A percentile compares a stretch with the other conserved stretches of the same genome.
Conservation (phyloP, 495 filamentous ascomycete species). For the Penicillium odoratum region DNA sequence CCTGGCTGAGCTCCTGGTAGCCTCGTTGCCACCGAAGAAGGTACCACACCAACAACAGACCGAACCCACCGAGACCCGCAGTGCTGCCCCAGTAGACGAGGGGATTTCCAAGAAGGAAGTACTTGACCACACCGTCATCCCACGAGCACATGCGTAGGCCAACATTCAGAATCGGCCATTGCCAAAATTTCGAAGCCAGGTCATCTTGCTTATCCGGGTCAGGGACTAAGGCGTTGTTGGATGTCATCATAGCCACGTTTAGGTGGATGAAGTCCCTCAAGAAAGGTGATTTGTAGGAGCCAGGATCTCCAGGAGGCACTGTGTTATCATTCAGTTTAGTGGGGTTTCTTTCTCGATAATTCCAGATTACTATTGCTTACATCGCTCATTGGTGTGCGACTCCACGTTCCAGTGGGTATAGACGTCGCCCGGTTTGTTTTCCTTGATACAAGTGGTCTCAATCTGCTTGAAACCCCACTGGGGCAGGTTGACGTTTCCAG, state of each 20-base stretch:
- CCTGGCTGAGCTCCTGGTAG: constrained; percentile 75
- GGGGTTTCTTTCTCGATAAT: constrained; percentile 3
- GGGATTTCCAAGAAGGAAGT: constrained; percentile 97
- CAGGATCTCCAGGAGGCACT: constrained; percentile 91
- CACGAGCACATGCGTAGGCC: constrained; percentile 97
- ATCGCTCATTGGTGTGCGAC: constrained; percentile 87
- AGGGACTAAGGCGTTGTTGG: constrained; percentile 96
- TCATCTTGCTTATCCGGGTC: constrained; percentile 99
- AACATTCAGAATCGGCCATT: constrained; percentile 95
- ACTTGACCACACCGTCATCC: constrained; percentile 94
- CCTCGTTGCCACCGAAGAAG: constrained; percentile 94
- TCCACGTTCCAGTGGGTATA: constrained; percentile 99
- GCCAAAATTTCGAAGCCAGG: constrained; percentile 94
- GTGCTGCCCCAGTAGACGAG: constrained; percentile 95
- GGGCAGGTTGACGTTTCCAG: constrained; percentile 93
- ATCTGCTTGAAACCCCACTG: constrained; percentile 99
- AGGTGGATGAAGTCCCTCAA: constrained; percentile 94
- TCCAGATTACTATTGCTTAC: constrained; percentile 55
- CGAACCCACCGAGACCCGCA: constrained; percentile 69
- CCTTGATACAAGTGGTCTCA: constrained; percentile 91
- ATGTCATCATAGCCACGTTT: constrained; percentile 99
- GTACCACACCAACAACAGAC: constrained; percentile 75
- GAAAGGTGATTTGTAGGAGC: constrained; percentile 95
- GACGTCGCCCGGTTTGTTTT: constrained; percentile 86
- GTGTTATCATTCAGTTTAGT: not conserved